Evolutionary conservation across 176 grass and related monocot species (phyloP).

Genomic region (Zizania latifolia): DNA sequence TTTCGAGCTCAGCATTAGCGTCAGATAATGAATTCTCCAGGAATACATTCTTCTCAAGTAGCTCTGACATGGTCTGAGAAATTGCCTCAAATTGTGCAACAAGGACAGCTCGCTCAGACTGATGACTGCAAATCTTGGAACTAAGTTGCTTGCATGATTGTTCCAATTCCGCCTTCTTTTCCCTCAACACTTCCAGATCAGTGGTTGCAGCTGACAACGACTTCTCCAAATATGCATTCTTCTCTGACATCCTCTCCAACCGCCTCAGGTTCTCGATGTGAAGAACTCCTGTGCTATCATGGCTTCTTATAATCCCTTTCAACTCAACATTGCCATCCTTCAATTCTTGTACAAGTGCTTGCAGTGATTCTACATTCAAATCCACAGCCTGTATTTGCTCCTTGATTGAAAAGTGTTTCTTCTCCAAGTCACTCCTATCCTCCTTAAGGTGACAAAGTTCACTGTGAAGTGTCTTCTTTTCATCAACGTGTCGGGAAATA

Average conservation of each 20-base stretch:
- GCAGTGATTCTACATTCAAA: constrained; percentile 62
- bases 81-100: constrained; percentile 49
- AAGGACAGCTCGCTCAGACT: constrained; percentile 51
- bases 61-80: constrained; percentile 56
- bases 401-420: constrained; percentile 53
- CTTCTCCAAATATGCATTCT: constrained; percentile 50
- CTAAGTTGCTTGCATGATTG: constrained; percentile 55
- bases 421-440: constrained; percentile 58
- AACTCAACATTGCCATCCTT: constrained; percentile 71
- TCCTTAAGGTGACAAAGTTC: constrained; percentile 65
- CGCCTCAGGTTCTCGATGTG: constrained; percentile 51
- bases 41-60: constrained; percentile 55
- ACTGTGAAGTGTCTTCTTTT: constrained; percentile 60
- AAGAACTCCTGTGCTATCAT: constrained; percentile 41
- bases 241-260: constrained; percentile 57
- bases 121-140: constrained; percentile 43
- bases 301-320: constrained; percentile 72
- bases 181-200: constrained; percentile 57
- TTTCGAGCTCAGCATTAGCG: constrained; percentile 59
- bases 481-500: constrained; percentile 41
- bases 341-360: constrained; percentile 56
- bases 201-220: constrained; percentile 56
- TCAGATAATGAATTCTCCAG: constrained; percentile 81
- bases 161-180: constrained; percentile 46
- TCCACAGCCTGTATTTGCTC: constrained; percentile 68